Base-by-base conservation (phyloP, 2,329 filamentous ascomycete species). In the Scopulariopsis brevicaulis region DNA sequence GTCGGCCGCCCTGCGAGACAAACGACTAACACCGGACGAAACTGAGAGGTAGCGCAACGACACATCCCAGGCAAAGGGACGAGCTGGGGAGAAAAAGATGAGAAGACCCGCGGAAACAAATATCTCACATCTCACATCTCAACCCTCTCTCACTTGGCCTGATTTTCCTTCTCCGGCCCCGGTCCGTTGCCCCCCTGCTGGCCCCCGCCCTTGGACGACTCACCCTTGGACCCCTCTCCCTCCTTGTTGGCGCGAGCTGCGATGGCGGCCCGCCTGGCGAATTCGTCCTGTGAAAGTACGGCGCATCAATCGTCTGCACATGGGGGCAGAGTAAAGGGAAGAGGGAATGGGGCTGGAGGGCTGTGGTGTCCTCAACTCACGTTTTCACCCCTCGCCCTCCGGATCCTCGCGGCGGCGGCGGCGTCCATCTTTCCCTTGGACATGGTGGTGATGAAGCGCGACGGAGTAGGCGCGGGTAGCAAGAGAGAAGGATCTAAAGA, bases 371-470 rank as follows among this genome's bases (percentile, higher is more conserved):
- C 15, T 48, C 46, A n/a, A 62, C 65, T 60, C 62, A 74, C 73
- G 61, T 72, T 71, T 18, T 69, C 68, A 14, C 74, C 74, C 43
- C 70, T 68, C 4, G 74, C 69, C 59, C 68, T 73, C 35, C 68
- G 66, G 60, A 77, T 77, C 56, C 74, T 68, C 54, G 70, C 70
- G 2, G 70, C 73, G 5, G 71, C 70, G 18, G 69, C 69, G 3
- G 72, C 68, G 61, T 76, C 73, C 74, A 77, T 77, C 60, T 71
- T 74, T 28, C 62, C 59, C n/a, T 50, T 61, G 18, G 59, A 59
- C 62, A 62, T 62, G 22, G 32, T 46, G 46, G 46, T 2, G 11
- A 50, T 22, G 22, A 28, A 43, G 20, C 20, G 22, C n/a, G 1
- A 18, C 22, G 57, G 3, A 3, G 12, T 53, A 50, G 20, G 8